Base-by-base conservation (phyloP, 352 stramenopile genomes). In the Albugo laibachii region DNA sequence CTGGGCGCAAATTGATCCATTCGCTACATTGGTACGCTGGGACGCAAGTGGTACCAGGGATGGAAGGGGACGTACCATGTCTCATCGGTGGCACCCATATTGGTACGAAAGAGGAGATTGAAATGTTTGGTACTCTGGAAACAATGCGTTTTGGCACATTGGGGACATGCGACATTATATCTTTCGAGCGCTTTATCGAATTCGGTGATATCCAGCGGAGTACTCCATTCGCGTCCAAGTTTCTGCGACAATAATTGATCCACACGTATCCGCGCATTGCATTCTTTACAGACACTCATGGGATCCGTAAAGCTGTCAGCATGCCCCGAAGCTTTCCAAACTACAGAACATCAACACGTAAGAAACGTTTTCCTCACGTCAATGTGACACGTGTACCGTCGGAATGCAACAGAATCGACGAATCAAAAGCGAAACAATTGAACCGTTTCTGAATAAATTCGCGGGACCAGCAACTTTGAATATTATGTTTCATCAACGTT, bases 81-180 rank as follows among this genome's bases (percentile, higher is more conserved):
- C 55, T 87, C 69, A 37, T 83, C 67, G 5, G 93, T 88, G 6
- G 94, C 89, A 21, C 95, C 93, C 52, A 98, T 92, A 58, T 81
- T 85, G 8, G 92, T 99, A 50, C 94, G 68, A 64, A 99, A 98
- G 55, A 99, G 92, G 53, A 99, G 58, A 63, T 99, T 98, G 63
- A 98, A 98, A 41, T 93, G 84, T 46, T 94, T 89, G 13, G 91
- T 82, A 40, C 66, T 69, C 19, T 81, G 66, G 46, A 88, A 83
- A 48, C 59, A 53, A 49, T 68, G 56, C 18, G 38, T 58, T 15
- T 66, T 46, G 37, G 58, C 59, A 41, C 76, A 87, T 14, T 48
- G 69, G 11, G 76, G 79, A 24, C 76, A 88, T 18, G 59, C 49
- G 8, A 85, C 56, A 36, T 67, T 50, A 48, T 69, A 63, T 27